Evolutionary conservation across 306 rosid genomes (phyloP).

Genomic region (Lathyrus sativus): DNA sequence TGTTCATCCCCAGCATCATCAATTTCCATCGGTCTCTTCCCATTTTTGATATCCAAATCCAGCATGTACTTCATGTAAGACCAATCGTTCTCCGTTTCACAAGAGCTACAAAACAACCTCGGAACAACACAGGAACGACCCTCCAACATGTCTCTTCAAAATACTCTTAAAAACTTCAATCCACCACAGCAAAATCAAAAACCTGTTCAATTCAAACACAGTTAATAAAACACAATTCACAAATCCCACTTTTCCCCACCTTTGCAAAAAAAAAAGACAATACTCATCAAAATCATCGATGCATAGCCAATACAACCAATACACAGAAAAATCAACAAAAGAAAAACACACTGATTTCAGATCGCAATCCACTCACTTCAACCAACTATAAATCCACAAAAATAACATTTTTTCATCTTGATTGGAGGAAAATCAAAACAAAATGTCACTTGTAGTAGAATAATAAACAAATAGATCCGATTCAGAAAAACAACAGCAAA

Average conservation of each 20-base stretch:
- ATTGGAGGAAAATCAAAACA: conserved; percentile 22
- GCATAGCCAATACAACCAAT: conserved; percentile 18
- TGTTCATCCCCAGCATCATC: conserved; percentile 48
- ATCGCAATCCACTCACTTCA: conserved; percentile 50
- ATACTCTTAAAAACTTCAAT: no score
- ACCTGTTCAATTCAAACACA: conserved; percentile 45
- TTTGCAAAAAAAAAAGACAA: conserved; percentile 11
- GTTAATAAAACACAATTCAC: conserved; percentile 25
- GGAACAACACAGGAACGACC: conserved; percentile 63
- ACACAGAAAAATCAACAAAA: conserved; percentile 35
- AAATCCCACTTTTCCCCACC: conserved; percentile 7
- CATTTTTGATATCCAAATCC: conserved; percentile 52
- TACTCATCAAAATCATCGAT: conserved; percentile 13
- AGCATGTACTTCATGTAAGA: conserved; percentile 60
- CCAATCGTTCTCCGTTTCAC: conserved; percentile 69
- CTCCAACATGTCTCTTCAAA: conserved; percentile 77
- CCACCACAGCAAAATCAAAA: conserved; percentile 34
- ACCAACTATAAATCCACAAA: conserved; percentile 35
- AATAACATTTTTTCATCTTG: conserved; percentile 19
- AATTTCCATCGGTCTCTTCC: conserved; percentile 59
- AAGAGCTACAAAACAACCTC: conserved; percentile 71
- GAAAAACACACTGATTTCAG: conserved; percentile 27
- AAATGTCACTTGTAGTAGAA: conserved; percentile 16
- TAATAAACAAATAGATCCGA: conserved; percentile 34
- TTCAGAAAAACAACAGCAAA: conserved; percentile 17